Conservation (phyloP, 1,139 yeast species). For the Hyphopichia khmerensis region DNA sequence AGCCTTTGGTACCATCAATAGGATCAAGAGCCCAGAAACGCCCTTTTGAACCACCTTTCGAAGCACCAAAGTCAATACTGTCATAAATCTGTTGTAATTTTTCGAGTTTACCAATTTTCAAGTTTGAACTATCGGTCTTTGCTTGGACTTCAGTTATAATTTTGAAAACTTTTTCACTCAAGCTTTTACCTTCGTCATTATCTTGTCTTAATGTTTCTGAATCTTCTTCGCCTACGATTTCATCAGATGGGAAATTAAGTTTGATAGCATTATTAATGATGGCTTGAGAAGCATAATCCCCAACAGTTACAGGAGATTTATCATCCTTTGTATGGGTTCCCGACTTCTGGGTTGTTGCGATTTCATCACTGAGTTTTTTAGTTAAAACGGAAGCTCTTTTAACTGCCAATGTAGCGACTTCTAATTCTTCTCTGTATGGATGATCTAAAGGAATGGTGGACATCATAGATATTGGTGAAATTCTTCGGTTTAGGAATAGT, state of each 20-base stretch:
- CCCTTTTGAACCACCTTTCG: constrained; percentile 73
- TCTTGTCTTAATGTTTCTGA: constrained; percentile 60
- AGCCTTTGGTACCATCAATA: constrained; percentile 97
- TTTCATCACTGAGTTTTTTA: constrained; percentile 65
- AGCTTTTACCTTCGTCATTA: constrained; percentile 29
- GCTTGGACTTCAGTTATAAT: constrained; percentile 49
- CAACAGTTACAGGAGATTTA: constrained; percentile 93
- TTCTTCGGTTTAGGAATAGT: neutral
- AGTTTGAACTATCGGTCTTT: constrained; percentile 22
- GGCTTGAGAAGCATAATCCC: constrained; percentile 96
- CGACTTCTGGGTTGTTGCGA: constrained; percentile 54
- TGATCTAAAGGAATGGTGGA: constrained; percentile 18
- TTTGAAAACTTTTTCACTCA: constrained; percentile 46
- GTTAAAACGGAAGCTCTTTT: constrained; percentile 83
- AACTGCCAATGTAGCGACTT: constrained; percentile 85
- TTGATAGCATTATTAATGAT: constrained; percentile 81
- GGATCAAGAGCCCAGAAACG: constrained; percentile 98
- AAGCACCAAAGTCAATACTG: constrained; percentile 76
- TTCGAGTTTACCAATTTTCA: constrained; percentile 40
- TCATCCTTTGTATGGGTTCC: constrained; percentile 80
- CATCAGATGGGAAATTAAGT: constrained; percentile 77
- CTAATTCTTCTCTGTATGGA: constrained; percentile 54
- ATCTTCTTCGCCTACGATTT: constrained; percentile 93
- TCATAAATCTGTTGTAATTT: constrained; percentile 53
- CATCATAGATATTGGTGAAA: constrained; percentile 3